Conservation (phyloP, 176 grass and related monocot species). For the Juncus inflexus region DNA sequence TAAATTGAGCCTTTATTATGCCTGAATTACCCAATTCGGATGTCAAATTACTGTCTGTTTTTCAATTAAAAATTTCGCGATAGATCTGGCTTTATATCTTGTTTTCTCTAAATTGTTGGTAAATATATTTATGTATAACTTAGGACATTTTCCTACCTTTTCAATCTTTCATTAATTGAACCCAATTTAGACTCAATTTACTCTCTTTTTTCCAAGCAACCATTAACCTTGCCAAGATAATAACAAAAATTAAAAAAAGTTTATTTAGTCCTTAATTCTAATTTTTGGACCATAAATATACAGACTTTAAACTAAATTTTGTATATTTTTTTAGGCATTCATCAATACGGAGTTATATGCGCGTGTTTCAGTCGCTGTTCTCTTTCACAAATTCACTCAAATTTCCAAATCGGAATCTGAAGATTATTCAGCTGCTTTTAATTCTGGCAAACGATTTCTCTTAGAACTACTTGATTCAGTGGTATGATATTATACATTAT, state of each 20-base stretch:
- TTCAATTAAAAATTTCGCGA: too few species aligned
- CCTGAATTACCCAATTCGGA: too few species aligned
- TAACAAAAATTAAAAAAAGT: not conserved
- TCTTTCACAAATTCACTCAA: conserved; percentile 60
- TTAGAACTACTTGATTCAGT: conserved; percentile 71
- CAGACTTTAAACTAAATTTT: conserved; percentile 10
- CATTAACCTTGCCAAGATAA: not conserved
- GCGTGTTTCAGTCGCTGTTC: conserved; percentile 76
- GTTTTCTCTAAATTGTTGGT: too few species aligned
- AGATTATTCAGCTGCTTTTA: conserved; percentile 43
- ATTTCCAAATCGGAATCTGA: conserved; percentile 34
- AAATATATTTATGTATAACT: too few species aligned
- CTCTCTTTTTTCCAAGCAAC: too few species aligned
- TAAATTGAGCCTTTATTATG: too few species aligned
- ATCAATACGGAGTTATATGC: conserved; percentile 95
- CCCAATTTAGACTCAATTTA: too few species aligned
- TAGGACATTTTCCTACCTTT: too few species aligned
- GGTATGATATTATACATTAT: conserved; percentile 42
- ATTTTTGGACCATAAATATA: conserved; percentile 3
- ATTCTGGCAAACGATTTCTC: conserved; percentile 75
- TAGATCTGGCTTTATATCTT: too few species aligned
- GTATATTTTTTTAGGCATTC: conserved; percentile 56
- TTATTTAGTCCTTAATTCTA: not conserved
- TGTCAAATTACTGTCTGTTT: too few species aligned
- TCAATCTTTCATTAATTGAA: too few species aligned